phyloP scores from a whole-genome alignment of 345 rosid genomes.

The Eucalyptus pauciflora region DNA sequence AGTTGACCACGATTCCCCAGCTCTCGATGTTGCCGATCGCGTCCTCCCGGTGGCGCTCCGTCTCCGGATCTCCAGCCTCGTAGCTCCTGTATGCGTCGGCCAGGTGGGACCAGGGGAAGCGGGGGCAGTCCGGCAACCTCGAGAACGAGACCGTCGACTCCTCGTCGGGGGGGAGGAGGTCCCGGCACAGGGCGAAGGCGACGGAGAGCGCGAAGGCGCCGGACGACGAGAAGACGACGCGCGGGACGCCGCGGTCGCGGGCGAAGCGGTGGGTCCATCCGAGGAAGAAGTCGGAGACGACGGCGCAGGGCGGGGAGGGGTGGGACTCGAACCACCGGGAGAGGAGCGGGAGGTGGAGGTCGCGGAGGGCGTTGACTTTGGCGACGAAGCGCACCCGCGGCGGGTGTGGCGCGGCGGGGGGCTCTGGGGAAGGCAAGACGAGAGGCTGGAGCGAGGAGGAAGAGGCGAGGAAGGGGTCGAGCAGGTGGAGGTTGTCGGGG shows the following conservation, averaged over 20 bases:
- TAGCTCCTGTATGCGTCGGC: not conserved
- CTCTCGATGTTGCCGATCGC: no score
- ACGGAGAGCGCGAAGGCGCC: slow-evolving; percentile 21
- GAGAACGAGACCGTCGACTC: not conserved
- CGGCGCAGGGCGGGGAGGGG: slow-evolving; percentile 41
- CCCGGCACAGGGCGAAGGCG: slow-evolving; percentile 6
- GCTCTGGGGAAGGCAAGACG: slow-evolving; percentile 35
- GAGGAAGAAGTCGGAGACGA: slow-evolving; percentile 70
- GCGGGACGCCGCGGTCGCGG: slow-evolving; percentile 15
- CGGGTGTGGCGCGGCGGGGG: not conserved
- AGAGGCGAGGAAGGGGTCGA: slow-evolving; percentile 26
- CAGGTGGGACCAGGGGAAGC: not conserved
- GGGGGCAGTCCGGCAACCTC: not conserved
- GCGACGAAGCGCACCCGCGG: slow-evolving; percentile 17
- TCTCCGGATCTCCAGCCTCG: not conserved
- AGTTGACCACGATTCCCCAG: no score
- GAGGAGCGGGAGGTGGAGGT: slow-evolving; percentile 42
- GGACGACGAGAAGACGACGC: slow-evolving; percentile 33
- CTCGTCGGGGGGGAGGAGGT: not conserved
- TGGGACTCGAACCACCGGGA: slow-evolving; percentile 52
- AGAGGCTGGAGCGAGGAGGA: slow-evolving; percentile 44
- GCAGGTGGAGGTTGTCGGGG: slow-evolving; percentile 5
- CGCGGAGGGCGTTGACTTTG: slow-evolving; percentile 19
- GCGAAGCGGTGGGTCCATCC: slow-evolving; percentile 58
- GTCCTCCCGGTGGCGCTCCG: not conserved